Evolutionary conservation across 805 yeast genomes (phyloP).

Genomic region (Teunomyces stri): DNA sequence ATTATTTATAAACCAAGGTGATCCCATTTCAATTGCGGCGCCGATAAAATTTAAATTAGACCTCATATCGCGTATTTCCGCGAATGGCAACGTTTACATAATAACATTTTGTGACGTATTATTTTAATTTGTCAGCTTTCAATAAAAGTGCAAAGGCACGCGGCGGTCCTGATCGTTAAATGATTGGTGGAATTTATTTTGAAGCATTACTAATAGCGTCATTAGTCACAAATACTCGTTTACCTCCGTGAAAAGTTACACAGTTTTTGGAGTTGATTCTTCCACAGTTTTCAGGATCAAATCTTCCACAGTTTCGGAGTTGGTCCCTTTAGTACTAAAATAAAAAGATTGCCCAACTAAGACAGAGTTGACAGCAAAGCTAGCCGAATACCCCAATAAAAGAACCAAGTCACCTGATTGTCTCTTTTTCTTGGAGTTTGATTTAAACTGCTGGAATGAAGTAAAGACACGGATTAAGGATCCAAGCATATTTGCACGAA

Average conservation of each 20-base stretch:
- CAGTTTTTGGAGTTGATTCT: neutral
- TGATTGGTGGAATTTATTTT: too few relatives aligned
- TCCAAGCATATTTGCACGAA: constrained; percentile 41
- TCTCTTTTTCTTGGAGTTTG: constrained; percentile 14
- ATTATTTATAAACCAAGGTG: too few relatives aligned
- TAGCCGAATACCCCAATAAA: constrained; percentile 37
- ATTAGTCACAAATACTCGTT: neutral
- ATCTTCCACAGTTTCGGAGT: neutral
- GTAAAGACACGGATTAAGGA: constrained; percentile 40
- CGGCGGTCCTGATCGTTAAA: too few relatives aligned
- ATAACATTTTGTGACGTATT: too few relatives aligned
- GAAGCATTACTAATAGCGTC: neutral
- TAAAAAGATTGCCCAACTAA: constrained; percentile 34
- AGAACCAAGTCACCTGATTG: constrained; percentile 28
- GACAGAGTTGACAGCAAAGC: constrained; percentile 32
- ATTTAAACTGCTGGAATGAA: constrained; percentile 30
- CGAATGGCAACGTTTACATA: too few relatives aligned
- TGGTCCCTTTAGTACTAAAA: neutral
- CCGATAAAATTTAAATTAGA: too few relatives aligned
- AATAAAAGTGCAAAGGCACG: too few relatives aligned
- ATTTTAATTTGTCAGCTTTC: too few relatives aligned
- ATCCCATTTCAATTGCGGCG: too few relatives aligned
- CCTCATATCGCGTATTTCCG: too few relatives aligned
- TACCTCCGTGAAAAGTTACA: neutral
- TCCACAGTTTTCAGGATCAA: neutral